Conservation (phyloP, 768 basidiomycete species). For the Mycena rebaudengoi region DNA sequence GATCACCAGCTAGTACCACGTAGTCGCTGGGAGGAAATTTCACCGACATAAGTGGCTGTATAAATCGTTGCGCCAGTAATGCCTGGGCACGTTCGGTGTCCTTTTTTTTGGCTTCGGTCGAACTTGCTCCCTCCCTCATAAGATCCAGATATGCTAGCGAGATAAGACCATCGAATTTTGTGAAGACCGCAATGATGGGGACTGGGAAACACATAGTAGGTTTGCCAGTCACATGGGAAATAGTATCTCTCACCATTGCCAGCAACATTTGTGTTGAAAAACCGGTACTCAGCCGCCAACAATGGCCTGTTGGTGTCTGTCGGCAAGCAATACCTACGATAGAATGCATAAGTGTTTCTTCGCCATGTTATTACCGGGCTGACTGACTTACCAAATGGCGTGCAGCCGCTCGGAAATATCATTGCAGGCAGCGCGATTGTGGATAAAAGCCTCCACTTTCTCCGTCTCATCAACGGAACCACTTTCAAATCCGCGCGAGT, state of each 20-base stretch:
- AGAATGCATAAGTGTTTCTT: neutral
- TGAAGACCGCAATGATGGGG: slow-evolving; percentile 48
- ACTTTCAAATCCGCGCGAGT: slow-evolving; percentile 39
- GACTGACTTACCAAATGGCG: slow-evolving; percentile 51
- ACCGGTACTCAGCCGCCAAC: neutral
- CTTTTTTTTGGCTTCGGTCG: neutral
- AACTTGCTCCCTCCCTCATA: slow-evolving; percentile 12
- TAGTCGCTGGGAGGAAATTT: neutral
- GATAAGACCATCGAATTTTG: slow-evolving; percentile 44
- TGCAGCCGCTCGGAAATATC: slow-evolving; percentile 40
- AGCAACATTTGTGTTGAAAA: neutral
- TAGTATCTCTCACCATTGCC: neutral
- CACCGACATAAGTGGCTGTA: neutral
- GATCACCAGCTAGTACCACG: neutral
- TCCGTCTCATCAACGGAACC: slow-evolving; percentile 39
- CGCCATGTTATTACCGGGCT: too few species aligned
- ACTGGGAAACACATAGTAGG: too few species aligned
- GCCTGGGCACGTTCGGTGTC: neutral
- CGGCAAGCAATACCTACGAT: neutral
- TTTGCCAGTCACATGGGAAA: too few species aligned
- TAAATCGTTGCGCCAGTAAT: neutral
- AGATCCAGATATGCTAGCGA: slow-evolving; percentile 27
- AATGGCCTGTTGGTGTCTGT: neutral
- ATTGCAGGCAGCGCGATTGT: slow-evolving; percentile 25
- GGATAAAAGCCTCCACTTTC: slow-evolving; percentile 41